Evolutionary conservation across 2,329 filamentous ascomycete species (phyloP), one percentile per base, ranked within the genome.

Genomic region (Cladosporium sp.): DNA sequence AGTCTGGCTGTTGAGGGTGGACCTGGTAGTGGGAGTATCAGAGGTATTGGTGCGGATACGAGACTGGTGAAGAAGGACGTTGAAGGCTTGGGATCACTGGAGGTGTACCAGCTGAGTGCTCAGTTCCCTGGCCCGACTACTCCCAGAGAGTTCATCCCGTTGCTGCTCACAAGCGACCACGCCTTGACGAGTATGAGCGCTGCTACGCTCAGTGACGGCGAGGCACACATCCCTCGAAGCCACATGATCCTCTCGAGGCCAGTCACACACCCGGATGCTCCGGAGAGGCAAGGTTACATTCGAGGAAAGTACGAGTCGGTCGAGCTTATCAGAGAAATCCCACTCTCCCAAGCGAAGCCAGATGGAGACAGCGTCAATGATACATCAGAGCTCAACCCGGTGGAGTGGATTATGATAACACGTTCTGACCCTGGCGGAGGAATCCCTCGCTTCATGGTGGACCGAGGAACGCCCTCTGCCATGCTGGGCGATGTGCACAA

Each of bases 381-480:
- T 38, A 73, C 78, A 29, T 69, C 72, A 2, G 79, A 83, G 55
- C 67, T 71, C 7, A 84, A 84, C 56, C 82, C 83, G 0, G 78
- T 95, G 1, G 90, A 95, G 67, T 95, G 90, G 90, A 79, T 93
- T 53, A 95, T 95, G 90, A 82, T 95, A 15, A 95, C 89, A 1
- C 78, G 90, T 42, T 92, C 86, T 65, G 89, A 95, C 59, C 89
- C 90, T 3, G 90, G 90, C 9, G 90, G 90, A 46, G 92, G 83
- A 52, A 90, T 95, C 15, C 90, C 90, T 1, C 79, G 87, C 12
- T 95, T 93, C 69, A 84, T 95, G 78, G 88, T 95, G n/a, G 90
- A 95, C 61, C 83, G 88, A 63, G 88, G 86, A 25, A 95, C 90
- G 0, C 90, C 90, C 0, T 82, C 78, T 9, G 87, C 87, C 30